Evolutionary conservation across 2,329 filamentous ascomycete species (phyloP).

Genomic region (Aspergillus pseudoviridinutans): DNA sequence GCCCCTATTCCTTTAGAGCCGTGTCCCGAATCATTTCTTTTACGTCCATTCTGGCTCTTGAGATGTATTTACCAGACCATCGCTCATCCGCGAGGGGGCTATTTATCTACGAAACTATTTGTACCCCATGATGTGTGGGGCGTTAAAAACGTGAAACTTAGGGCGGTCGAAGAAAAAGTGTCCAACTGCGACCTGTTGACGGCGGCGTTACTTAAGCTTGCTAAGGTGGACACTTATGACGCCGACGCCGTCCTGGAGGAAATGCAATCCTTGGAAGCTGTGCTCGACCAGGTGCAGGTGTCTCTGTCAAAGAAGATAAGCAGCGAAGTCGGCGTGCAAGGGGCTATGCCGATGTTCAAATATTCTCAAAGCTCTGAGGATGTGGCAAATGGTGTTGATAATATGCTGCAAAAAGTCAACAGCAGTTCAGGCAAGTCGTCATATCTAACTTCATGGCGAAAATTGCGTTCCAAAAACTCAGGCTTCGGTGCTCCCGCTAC

Average conservation of each 20-base stretch:
- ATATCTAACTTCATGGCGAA: slow-evolving; percentile 82
- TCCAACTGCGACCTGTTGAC: slow-evolving; percentile 87
- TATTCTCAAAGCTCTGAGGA: slow-evolving; percentile 51
- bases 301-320: slow-evolving; percentile 78
- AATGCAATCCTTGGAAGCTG: slow-evolving; percentile 81
- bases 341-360: slow-evolving; percentile 69
- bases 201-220: slow-evolving; percentile 78
- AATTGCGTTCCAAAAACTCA: slow-evolving; percentile 85
- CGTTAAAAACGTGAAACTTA: slow-evolving; percentile 89
- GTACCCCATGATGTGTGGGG: slow-evolving; percentile 90
- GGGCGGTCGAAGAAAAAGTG: slow-evolving; percentile 88
- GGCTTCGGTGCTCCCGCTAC: slow-evolving; percentile 50
- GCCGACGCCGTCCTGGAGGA: slow-evolving; percentile 90
- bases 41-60: slow-evolving; percentile 99
- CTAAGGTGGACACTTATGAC: slow-evolving; percentile 80
- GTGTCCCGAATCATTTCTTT: slow-evolving; percentile 80
- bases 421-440: slow-evolving; percentile 66
- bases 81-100: slow-evolving; percentile 85
- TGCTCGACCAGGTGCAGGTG: slow-evolving; percentile 81
- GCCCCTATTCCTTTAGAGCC: slow-evolving; percentile 79
- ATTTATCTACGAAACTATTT: slow-evolving; percentile 86
- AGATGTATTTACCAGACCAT: slow-evolving; percentile 89
- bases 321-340: slow-evolving; percentile 84
- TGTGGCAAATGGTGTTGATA: slow-evolving; percentile 34
- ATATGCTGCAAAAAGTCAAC: slow-evolving; percentile 44